phyloP scores from a whole-genome alignment of 2,329 filamentous ascomycete species.

The Fusarium devonianum region DNA sequence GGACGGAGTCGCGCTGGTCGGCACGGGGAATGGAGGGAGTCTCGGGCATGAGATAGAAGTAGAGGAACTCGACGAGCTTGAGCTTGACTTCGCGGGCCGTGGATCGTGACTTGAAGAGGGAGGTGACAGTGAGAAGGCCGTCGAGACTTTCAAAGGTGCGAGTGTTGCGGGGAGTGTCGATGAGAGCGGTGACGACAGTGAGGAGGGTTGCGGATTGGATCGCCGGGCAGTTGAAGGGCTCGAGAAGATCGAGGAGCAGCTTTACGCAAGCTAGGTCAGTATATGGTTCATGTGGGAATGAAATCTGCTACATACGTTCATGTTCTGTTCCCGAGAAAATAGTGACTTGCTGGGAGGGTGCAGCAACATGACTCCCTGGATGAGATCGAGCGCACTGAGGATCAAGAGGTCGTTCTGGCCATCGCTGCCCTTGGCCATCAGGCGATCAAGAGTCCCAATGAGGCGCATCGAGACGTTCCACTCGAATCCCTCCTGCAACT shows the following conservation, averaged over 20 bases:
- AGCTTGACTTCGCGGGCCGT: conserved; percentile 91
- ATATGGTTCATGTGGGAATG: not conserved
- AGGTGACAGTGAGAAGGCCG: conserved; percentile 89
- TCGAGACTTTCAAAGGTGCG: conserved; percentile 92
- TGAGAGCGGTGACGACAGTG: conserved; percentile 86
- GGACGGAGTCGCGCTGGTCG: conserved; percentile 53
- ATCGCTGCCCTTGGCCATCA: conserved; percentile 82
- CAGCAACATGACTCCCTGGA: conserved; percentile 86
- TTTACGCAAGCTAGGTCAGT: conserved; percentile 42
- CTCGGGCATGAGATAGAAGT: conserved; percentile 99
- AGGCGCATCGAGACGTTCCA: conserved; percentile 94
- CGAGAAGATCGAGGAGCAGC: conserved; percentile 92
- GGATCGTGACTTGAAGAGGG: conserved; percentile 86
- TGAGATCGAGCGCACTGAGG: conserved; percentile 83
- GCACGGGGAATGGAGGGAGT: conserved; percentile 64
- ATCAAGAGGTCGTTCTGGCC: conserved; percentile 89
- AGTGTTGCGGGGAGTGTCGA: conserved; percentile 86
- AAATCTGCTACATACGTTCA: conserved; percentile 72
- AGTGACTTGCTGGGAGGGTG: conserved; percentile 89
- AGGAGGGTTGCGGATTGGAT: conserved; percentile 91
- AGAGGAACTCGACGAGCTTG: conserved; percentile 95
- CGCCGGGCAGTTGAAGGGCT: conserved; percentile 87
- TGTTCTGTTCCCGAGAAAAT: conserved; percentile 88
- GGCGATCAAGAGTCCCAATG: conserved; percentile 82
- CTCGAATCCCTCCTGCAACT: conserved; percentile 95